These are phyloP conservation scores for Tolypocladium paradoxum DNA, from an alignment of 2,329 filamentous ascomycete species.

Conservation along the genomic window DNA sequence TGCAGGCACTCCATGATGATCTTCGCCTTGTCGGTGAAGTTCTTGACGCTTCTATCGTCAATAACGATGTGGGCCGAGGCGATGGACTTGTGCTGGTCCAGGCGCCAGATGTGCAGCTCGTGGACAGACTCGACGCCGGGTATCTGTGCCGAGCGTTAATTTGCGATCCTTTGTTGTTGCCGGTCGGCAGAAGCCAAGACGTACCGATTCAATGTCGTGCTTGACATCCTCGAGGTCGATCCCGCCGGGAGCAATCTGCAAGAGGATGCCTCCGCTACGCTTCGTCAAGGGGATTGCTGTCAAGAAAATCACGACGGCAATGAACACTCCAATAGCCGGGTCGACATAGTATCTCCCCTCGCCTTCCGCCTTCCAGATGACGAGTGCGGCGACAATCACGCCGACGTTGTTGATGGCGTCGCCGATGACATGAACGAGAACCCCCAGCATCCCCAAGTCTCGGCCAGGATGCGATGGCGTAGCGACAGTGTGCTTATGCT, in stretches of 20 bases:
- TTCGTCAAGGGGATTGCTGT: constrained; percentile 53
- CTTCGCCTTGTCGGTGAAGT: constrained; percentile 50
- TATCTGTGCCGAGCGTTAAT: constrained; percentile 32
- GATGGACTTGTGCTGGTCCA: constrained; percentile 59
- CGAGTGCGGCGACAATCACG: constrained; percentile 57
- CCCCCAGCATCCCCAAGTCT: constrained; percentile 62
- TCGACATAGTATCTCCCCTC: constrained; percentile 59
- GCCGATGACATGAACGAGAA: constrained; percentile 59
- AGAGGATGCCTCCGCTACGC: constrained; percentile 52
- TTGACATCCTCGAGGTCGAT: constrained; percentile 52
- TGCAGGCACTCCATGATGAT: constrained; percentile 59
- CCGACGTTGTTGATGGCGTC: constrained; percentile 69
- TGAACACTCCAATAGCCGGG: constrained; percentile 56
- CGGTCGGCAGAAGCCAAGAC: neutral
- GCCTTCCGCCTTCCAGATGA: constrained; percentile 56
- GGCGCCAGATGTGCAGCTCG: constrained; percentile 63
- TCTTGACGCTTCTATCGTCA: constrained; percentile 40
- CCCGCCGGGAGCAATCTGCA: constrained; percentile 53
- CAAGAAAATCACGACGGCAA: constrained; percentile 60
- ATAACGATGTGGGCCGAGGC: constrained; percentile 61
- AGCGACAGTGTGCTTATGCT: constrained; percentile 35
- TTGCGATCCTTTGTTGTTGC: neutral
- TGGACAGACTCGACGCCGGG: constrained; percentile 57
- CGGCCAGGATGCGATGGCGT: constrained; percentile 25
- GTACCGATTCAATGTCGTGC: constrained; percentile 55